Conservation (phyloP, 1,284 basidiomycete species). For the Golubevia sp. region DNA sequence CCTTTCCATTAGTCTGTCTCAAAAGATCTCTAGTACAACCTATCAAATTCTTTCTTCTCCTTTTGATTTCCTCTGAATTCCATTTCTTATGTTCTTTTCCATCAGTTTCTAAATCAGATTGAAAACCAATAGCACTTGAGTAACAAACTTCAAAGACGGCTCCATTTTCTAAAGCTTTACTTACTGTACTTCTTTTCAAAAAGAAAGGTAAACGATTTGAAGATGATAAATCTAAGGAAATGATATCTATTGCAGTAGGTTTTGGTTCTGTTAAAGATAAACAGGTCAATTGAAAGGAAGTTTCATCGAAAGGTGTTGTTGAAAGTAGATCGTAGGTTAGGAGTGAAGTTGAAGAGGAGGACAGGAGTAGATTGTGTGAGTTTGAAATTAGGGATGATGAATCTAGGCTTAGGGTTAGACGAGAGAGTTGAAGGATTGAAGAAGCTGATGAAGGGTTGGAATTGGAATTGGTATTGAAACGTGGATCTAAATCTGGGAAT, state of each 20-base stretch:
- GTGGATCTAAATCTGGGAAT: conserved; percentile 47
- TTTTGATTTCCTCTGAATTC: no score
- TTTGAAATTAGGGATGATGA: conserved; percentile 18
- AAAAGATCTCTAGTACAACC: conserved; percentile 43
- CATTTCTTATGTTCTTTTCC: no score
- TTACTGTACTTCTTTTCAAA: conserved; percentile 78
- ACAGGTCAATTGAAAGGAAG: conserved; percentile 77
- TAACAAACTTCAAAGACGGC: conserved; percentile 81
- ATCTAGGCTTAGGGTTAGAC: background rate
- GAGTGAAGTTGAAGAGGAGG: conserved; percentile 36
- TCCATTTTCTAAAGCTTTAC: conserved; percentile 79
- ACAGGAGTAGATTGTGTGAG: conserved; percentile 39
- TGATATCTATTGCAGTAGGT: conserved; percentile 77
- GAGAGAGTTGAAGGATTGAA: conserved; percentile 1
- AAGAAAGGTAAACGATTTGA: conserved; percentile 77
- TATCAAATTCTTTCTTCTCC: conserved; percentile 41
- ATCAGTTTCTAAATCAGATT: no score
- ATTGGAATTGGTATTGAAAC: conserved; percentile 1
- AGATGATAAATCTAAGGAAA: conserved; percentile 75
- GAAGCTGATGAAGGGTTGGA: background rate
- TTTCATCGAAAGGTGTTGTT: conserved; percentile 73
- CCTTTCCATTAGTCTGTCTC: conserved; percentile 52
- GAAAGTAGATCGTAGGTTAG: conserved; percentile 76
- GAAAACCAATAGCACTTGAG: conserved; percentile 24
- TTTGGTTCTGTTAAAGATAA: conserved; percentile 80